Conservation (phyloP, 257 asterid species). For the Datura wrightii region DNA sequence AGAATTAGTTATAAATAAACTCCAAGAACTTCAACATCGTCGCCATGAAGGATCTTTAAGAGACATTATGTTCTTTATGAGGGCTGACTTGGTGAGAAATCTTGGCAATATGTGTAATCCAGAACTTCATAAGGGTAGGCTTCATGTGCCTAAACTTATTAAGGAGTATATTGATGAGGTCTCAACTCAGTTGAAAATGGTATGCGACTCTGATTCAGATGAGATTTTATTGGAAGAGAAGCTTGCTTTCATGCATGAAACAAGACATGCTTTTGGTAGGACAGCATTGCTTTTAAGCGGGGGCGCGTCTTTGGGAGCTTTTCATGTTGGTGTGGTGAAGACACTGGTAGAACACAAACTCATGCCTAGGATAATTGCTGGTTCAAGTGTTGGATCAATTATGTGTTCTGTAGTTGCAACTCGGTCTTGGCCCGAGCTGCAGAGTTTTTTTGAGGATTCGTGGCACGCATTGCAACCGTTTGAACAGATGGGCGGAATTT, state of each 20-base stretch:
- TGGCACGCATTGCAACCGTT: slow-evolving; percentile 89
- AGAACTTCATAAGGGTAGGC: slow-evolving; percentile 89
- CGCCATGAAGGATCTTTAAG: slow-evolving; percentile 91
- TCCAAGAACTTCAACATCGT: slow-evolving; percentile 82
- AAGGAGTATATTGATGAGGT: slow-evolving; percentile 95
- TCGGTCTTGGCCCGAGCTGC: slow-evolving; percentile 96
- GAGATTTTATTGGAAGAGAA: slow-evolving; percentile 93
- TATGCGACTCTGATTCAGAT: slow-evolving; percentile 84
- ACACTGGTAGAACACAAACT: slow-evolving; percentile 91
- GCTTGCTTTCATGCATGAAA: slow-evolving; percentile 95
- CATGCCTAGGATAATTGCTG: slow-evolving; percentile 90
- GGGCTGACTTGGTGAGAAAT: slow-evolving; percentile 89
- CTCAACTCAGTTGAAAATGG: slow-evolving; percentile 85
- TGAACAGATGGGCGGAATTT: slow-evolving; percentile 86
- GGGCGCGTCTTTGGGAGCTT: slow-evolving; percentile 95
- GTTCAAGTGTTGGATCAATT: slow-evolving; percentile 93
- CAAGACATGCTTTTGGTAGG: slow-evolving; percentile 95
- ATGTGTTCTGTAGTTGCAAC: slow-evolving; percentile 92
- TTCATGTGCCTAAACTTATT: slow-evolving; percentile 85
- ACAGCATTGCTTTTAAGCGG: slow-evolving; percentile 94
- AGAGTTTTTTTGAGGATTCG: slow-evolving; percentile 88
- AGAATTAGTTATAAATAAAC: slow-evolving; percentile 82
- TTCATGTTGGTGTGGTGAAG: slow-evolving; percentile 90
- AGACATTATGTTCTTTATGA: slow-evolving; percentile 87
- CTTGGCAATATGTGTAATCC: slow-evolving; percentile 97